A percentile compares a stretch with the other conserved stretches of the same genome.
Conservation (phyloP, 2,329 filamentous ascomycete genomes). For the Neurospora sp. region DNA sequence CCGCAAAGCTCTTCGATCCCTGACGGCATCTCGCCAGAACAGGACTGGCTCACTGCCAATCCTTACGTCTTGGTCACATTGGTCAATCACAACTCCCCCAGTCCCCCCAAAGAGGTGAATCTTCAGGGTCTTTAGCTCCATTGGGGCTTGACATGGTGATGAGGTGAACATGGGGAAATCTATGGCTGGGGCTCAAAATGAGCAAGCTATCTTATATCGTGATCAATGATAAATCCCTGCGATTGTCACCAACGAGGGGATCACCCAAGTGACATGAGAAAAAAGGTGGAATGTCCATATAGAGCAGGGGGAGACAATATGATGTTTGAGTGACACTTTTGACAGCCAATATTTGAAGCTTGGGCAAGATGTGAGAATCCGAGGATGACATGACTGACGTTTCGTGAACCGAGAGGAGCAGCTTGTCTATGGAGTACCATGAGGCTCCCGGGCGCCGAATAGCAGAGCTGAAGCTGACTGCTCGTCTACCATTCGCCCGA, state of each 20-base stretch:
- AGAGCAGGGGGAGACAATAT: background rate
- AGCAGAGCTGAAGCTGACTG: slow-evolving; percentile 9
- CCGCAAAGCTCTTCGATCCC: background rate
- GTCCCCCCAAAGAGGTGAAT: background rate
- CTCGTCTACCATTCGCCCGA: slow-evolving; percentile 14
- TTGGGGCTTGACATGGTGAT: background rate
- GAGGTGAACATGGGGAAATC: background rate
- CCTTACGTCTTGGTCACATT: background rate
- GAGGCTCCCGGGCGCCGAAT: slow-evolving; percentile 13
- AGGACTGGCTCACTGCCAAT: background rate
- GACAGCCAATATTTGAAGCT: background rate
- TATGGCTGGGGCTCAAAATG: background rate
- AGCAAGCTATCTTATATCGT: background rate
- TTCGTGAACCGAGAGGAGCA: background rate
- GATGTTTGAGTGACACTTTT: background rate
- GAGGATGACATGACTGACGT: background rate
- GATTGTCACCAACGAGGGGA: background rate
- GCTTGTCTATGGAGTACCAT: background rate
- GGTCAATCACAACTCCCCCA: background rate
- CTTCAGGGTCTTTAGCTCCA: background rate
- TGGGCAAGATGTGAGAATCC: background rate
- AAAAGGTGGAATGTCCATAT: background rate
- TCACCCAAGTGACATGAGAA: background rate
- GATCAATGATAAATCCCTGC: background rate
- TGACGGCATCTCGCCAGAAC: background rate